Evolutionary conservation across 371 early-diverging fungal genomes (phyloP), one percentile per base, ranked within the genome.

Genomic region (Zopfochytrium polystomum): DNA sequence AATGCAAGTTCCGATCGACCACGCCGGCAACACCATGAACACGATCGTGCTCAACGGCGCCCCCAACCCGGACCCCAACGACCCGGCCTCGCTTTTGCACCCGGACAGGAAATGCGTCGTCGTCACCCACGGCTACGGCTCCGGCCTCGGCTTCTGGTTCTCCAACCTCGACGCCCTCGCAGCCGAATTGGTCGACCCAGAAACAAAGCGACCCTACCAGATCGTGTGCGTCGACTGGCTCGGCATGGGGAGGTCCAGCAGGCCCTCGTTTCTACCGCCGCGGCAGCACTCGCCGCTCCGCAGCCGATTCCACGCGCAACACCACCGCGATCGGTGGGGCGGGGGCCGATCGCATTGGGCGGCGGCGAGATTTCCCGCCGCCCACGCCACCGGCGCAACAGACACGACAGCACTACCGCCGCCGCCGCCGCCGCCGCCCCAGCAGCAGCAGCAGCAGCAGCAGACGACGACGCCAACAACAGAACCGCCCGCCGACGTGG

Each of bases 51-150:
- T 62, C 53, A 62, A 62, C 47, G 62, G 62, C 6, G n/a, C 52
- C 5, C 5, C 2, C 15, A 6, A 31, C 38, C 44, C 46, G 7
- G 27, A 52, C 11, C 18, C 52, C 5, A 11, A 6, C 15, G 6
- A 31, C 38, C 44, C 46, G 7, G 27, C 26, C 11, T 20, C 13
- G 22, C 9, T 48, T 7, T 22, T 48, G 22, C 9, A 22, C 26
- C 49, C 22, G 22, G 20, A 26, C 20, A 11, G 26, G 7, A 7
- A 7, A 22, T 13, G 9, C 9, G 13, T 93, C 33, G 94, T 93
- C 2, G 77, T 94, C 51, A 83, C 87, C 56, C 96, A 96, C 71
- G 96, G 96, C 9, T 96, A 87, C 68, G 95, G 95, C 25, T 90
- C 90, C 18, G 96, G 91, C 20, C 72, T 96, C 11, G 96, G 91